These are phyloP conservation scores for Solidago caesia DNA, from an alignment of 129 eudicot species.

Conservation along the genomic window DNA sequence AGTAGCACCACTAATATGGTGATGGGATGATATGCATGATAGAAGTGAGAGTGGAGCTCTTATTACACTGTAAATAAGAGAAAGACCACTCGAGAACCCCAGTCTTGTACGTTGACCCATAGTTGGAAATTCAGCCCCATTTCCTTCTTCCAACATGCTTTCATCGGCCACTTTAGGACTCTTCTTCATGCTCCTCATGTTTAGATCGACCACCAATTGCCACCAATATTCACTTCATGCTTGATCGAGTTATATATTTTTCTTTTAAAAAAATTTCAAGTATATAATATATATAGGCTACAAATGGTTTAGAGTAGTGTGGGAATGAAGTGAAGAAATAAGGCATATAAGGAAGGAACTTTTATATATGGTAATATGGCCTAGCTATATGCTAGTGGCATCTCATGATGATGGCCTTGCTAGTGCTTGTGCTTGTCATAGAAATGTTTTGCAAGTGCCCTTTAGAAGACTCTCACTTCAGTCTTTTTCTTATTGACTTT, in stretches of 20 bases:
- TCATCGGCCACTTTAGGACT: conserved; percentile 70
- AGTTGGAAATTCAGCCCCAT: conserved; percentile 28
- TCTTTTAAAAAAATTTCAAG: background rate
- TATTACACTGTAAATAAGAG: conserved; percentile 39
- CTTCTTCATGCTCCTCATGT: conserved; percentile 46
- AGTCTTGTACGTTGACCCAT: conserved; percentile 33
- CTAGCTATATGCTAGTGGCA: conserved; percentile 33
- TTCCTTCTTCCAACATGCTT: conserved; percentile 47
- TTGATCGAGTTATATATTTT: too few species aligned
- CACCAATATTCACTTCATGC: conserved; percentile 26
- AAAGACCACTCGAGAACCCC: conserved; percentile 37
- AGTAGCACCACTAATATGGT: conserved; percentile 35
- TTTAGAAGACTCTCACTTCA: conserved; percentile 41
- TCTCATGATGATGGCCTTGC: conserved; percentile 46
- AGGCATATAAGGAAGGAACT: conserved; percentile 24
- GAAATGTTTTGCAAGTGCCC: conserved; percentile 38
- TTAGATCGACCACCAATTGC: conserved; percentile 28
- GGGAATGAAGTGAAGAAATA: conserved; percentile 30
- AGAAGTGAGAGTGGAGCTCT: conserved; percentile 52
- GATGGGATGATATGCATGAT: conserved; percentile 50
- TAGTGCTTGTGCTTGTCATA: conserved; percentile 60
- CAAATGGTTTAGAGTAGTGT: conserved; percentile 11
- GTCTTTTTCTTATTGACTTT: conserved; percentile 26
- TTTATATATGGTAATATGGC: conserved; percentile 30
- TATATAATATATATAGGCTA: background rate